Evolutionary conservation across 2,329 filamentous ascomycete species (phyloP).

Genomic region (Coniochaeta ligniaria): DNA sequence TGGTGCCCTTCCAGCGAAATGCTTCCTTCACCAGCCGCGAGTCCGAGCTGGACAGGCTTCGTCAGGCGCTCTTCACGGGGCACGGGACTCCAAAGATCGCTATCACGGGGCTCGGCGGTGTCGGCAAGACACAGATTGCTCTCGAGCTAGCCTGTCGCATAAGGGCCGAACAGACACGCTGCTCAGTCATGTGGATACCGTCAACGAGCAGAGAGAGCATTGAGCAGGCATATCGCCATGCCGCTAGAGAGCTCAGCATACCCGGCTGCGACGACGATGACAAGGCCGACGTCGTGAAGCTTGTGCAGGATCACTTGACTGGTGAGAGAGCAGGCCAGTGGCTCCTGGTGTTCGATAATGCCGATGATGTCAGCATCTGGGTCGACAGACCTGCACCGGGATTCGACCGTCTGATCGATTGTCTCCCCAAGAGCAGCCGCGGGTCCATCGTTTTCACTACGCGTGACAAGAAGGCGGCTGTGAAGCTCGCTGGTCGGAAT

Average conservation of each 20-base stretch:
- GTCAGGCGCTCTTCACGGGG: not conserved
- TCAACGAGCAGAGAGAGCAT: slow-evolving; percentile 27
- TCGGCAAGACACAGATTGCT: slow-evolving; percentile 29
- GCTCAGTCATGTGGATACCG: slow-evolving; percentile 34
- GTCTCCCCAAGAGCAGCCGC: slow-evolving; percentile 23
- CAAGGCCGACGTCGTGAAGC: slow-evolving; percentile 8
- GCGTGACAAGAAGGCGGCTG: slow-evolving; percentile 21
- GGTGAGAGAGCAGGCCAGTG: slow-evolving; percentile 11
- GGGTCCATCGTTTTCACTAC: slow-evolving; percentile 30
- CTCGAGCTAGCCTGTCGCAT: slow-evolving; percentile 29
- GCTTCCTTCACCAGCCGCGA: not conserved
- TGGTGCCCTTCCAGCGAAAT: not conserved
- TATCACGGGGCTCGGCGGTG: slow-evolving; percentile 24
- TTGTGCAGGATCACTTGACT: slow-evolving; percentile 9
- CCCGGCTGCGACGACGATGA: slow-evolving; percentile 16
- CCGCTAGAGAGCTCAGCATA: slow-evolving; percentile 11
- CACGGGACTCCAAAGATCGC: not conserved
- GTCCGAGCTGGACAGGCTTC: not conserved
- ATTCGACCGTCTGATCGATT: slow-evolving; percentile 14
- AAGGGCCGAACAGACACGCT: slow-evolving; percentile 21
- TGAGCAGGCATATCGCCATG: slow-evolving; percentile 25
- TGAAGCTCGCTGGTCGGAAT: slow-evolving; percentile 13
- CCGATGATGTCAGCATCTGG: slow-evolving; percentile 13
- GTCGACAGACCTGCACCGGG: not conserved
- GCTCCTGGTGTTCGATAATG: slow-evolving; percentile 17